Percentiles rank a stretch among this genome's conserved stretches.
Evolutionary conservation across 2,329 filamentous ascomycete species (phyloP).

Genomic region (Moelleriella libera): DNA sequence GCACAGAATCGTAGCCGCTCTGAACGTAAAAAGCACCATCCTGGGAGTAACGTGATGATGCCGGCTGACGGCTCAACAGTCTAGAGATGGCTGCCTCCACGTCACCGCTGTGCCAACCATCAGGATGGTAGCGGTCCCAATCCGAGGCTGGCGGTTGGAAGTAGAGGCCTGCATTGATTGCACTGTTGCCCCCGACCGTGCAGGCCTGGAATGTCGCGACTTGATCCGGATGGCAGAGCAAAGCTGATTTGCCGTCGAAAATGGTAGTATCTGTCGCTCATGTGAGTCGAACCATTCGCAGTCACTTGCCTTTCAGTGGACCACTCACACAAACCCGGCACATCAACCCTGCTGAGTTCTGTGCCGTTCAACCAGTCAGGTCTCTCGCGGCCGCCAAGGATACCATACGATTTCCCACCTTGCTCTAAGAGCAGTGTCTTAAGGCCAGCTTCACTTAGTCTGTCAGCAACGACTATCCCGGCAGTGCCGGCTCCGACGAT

Average conservation of each 20-base stretch:
- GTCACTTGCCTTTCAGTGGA: too few relatives aligned
- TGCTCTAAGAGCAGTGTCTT: constrained; percentile 37
- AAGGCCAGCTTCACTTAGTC: constrained; percentile 35
- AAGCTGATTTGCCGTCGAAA: constrained; percentile 23
- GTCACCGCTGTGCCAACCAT: constrained; percentile 35
- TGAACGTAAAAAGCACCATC: constrained; percentile 32
- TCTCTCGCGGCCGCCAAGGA: constrained; percentile 30
- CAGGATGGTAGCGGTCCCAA: constrained; percentile 33
- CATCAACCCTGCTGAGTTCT: constrained; percentile 34
- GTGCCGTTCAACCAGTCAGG: constrained; percentile 33
- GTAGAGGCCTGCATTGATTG: constrained; percentile 39
- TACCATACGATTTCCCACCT: constrained; percentile 33
- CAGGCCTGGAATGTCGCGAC: constrained; percentile 32
- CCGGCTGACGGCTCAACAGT: constrained; percentile 28
- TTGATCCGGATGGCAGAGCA: constrained; percentile 24
- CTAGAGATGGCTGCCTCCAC: constrained; percentile 29
- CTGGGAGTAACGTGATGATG: constrained; percentile 26
- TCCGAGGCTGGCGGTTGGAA: constrained; percentile 38
- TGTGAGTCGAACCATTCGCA: constrained; percentile 1
- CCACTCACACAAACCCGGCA: constrained; percentile 30
- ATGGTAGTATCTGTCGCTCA: constrained; percentile 27
- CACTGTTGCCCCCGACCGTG: constrained; percentile 34
- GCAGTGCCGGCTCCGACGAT: constrained; percentile 36
- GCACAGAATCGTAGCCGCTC: constrained; percentile 29
- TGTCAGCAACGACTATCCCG: constrained; percentile 35